Evolutionary conservation across 192 early-diverging fungal genomes (phyloP), one percentile per base, ranked within the genome.

Genomic region (Chytriomyces hyalinus): DNA sequence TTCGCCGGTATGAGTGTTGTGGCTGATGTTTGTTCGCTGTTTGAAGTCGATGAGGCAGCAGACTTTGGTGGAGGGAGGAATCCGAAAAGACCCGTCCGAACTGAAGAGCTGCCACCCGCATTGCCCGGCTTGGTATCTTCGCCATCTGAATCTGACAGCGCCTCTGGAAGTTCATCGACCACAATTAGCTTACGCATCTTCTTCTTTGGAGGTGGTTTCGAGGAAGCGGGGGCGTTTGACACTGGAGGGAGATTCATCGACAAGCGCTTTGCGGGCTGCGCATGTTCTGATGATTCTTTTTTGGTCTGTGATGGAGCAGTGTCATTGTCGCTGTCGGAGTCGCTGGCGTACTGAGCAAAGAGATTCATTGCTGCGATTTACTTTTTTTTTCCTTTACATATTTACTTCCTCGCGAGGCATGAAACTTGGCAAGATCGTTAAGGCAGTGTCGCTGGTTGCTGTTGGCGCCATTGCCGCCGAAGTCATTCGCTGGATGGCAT

Each of bases 51-150:
- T 6, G 47, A 15, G 17, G 49, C 20, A 13, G 61, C 61, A n/a
- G 61, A 22, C 47, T 74, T 65, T 36, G 73, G 73, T 9, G 61
- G 44, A n/a, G 73, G 73, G 10, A 75, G 73, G 26, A 65, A 45
- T n/a, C 44, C 49, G 53, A 75, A 75, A 11, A 75, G 63, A 17
- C 73, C 73, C 10, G 62, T 10, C 13, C 43, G 6, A 22, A 15
- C 66, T 11, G 20, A 20, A 10, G 22, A 22, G 8, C 26, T 20
- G 20, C 9, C 11, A 26, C 8, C 2, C 9, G 43, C 46, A 11
- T 6, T 8, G 15, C 26, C 2, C 17, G 8, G 11, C 36, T 60
- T 11, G 1, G 60, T 17, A 47, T n/a, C 44, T 13, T 61, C 43
- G 15, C 10, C 60, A 43, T 73, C 71, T 48, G 49, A 48, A 43